Base-by-base conservation (phyloP, 2,329 filamentous ascomycete genomes). In the Monilinia laxa region DNA sequence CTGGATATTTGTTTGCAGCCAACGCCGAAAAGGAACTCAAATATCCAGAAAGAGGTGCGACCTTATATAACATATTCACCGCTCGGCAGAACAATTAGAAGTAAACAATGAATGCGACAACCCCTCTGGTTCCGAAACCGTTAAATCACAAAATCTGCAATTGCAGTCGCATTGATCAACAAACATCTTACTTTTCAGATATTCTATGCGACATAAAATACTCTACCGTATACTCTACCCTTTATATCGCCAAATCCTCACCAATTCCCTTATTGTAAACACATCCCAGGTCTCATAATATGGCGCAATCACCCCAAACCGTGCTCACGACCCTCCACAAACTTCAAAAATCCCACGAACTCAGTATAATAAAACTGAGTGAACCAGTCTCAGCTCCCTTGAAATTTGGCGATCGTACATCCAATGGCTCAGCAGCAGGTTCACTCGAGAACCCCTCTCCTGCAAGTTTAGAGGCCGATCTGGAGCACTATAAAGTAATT, bases 401-500 rank as follows among this genome's bases (percentile, higher is more conserved):
- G 2, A 72, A 80, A 40, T 71, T 76, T n/a, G 71, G 78, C 70
- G 78, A 76, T 74, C 83, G 90, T 70, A 87, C 83, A 42, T 96
- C 92, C 4, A 91, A 95, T 78, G 86, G 87, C 57, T 92, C 90
- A 45, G 31, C 53, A 14, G 84, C 82, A 70, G 80, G 86, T 68
- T 83, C 84, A 31, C 83, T 87, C 69, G 87, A 89, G 71, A 86
- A 84, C 68, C 86, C 87, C 91, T 88, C 71, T 12, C 92, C 93
- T 0, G 85, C 90, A 20, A 89, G 89, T 23, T 83, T 98, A 10
- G 88, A 91, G 70, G 91, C 91, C 38, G 94, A 98, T 78, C 83
- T 98, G 38, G 83, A 85, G 40, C 93, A 98, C 78, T 97, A 98
- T 81, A 92, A 91, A 76, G 85, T 85, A 75, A 38, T 68, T 40